A percentile compares a stretch with the other conserved stretches of the same genome.
Conservation (phyloP, 192 early-diverging fungal species). For the Podila clonocystis region DNA sequence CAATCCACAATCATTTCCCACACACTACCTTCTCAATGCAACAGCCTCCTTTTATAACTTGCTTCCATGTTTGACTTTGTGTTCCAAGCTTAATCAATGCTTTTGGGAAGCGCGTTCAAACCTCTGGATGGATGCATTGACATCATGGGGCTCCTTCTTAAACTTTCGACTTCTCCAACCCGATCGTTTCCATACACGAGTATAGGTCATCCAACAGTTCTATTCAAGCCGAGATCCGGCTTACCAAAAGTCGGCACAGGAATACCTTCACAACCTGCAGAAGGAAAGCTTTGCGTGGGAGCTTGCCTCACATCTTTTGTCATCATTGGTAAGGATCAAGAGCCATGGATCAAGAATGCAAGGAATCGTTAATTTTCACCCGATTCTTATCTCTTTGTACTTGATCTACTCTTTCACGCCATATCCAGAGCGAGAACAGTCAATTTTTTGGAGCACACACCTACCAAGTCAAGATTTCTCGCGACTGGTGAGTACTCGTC, state of each 20-base stretch:
- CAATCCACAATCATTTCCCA: neutral
- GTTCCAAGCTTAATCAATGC: neutral
- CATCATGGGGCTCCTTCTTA: neutral
- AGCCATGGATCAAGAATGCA: slow-evolving; percentile 16
- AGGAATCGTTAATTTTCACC: too few relatives aligned
- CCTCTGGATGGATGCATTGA: neutral
- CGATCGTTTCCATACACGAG: neutral
- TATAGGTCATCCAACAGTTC: slow-evolving; percentile 60
- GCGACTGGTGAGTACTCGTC: slow-evolving; percentile 59
- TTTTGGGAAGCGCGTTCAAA: slow-evolving; percentile 3
- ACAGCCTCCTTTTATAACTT: neutral
- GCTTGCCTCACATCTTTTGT: slow-evolving; percentile 60
- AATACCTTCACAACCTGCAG: slow-evolving; percentile 63
- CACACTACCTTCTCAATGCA: neutral
- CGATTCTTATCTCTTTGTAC: too few relatives aligned
- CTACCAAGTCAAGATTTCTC: slow-evolving; percentile 64
- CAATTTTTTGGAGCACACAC: slow-evolving; percentile 71
- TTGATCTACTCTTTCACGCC: neutral
- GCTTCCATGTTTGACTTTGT: neutral
- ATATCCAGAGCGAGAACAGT: slow-evolving; percentile 49
- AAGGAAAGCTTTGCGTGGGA: slow-evolving; percentile 64
- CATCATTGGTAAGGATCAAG: slow-evolving; percentile 48
- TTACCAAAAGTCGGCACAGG: slow-evolving; percentile 57
- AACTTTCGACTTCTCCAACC: neutral
- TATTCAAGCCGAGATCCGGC: slow-evolving; percentile 52